Conservation (phyloP, 1,139 yeast genomes). For the Suhomyces bribrorum region DNA sequence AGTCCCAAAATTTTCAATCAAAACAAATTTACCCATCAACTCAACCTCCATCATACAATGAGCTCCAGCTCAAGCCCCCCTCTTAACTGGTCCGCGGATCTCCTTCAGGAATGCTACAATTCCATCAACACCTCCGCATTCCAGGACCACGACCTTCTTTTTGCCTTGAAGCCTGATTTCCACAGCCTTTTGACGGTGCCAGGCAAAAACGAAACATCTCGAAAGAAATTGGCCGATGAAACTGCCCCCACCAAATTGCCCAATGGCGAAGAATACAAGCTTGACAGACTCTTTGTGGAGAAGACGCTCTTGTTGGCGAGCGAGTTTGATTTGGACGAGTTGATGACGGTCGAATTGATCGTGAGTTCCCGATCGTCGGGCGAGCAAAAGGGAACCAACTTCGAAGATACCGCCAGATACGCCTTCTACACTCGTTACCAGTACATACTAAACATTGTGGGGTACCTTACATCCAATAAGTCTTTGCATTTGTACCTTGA, state of each 20-base stretch:
- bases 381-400: slow-evolving; percentile 51
- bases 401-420: slow-evolving; percentile 70
- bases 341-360: slow-evolving; percentile 39
- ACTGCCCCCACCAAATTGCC: slow-evolving; percentile 52
- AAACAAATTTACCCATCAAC: not conserved
- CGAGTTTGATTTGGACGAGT: slow-evolving; percentile 43
- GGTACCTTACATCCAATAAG: slow-evolving; percentile 49
- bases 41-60: slow-evolving; percentile 5
- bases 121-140: slow-evolving; percentile 31
- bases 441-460: slow-evolving; percentile 68
- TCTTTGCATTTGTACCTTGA: slow-evolving; percentile 28
- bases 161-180: slow-evolving; percentile 49
- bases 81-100: slow-evolving; percentile 37
- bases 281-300: slow-evolving; percentile 60
- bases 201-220: slow-evolving; percentile 52
- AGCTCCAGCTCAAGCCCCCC: slow-evolving; percentile 10
- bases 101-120: slow-evolving; percentile 39
- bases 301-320: slow-evolving; percentile 59
- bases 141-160: slow-evolving; percentile 28
- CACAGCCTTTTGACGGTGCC: slow-evolving; percentile 50
- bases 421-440: slow-evolving; percentile 68
- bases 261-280: slow-evolving; percentile 59
- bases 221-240: slow-evolving; percentile 50
- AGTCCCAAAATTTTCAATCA: slow-evolving; percentile 12
- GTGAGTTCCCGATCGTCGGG: slow-evolving; percentile 43